A percentile compares a stretch with the other conserved stretches of the same genome.
Conservation (phyloP, 2,329 filamentous ascomycete genomes). For the Didymella arachidicola region DNA sequence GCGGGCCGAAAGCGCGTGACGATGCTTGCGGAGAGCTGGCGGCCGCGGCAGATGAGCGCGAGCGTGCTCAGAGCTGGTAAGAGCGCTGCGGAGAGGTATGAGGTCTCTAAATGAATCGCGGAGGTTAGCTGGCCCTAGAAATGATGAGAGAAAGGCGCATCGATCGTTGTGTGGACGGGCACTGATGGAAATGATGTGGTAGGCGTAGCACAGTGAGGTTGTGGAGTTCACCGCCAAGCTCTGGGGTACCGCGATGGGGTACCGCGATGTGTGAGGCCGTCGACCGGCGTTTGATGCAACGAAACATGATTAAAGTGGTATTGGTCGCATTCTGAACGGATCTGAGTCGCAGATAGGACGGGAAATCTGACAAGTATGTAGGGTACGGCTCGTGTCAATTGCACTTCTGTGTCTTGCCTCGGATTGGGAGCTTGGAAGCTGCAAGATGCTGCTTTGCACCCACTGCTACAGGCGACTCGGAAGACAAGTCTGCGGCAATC, state of each 20-base stretch:
- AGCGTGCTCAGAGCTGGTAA: slow-evolving; percentile 9
- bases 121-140: slow-evolving; percentile 2
- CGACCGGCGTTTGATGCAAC: neutral
- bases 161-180: slow-evolving; percentile 25
- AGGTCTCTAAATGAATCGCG: slow-evolving; percentile 24
- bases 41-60: slow-evolving; percentile 21
- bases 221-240: slow-evolving; percentile 29
- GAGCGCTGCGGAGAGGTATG: slow-evolving; percentile 14
- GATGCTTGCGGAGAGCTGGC: slow-evolving; percentile 25
- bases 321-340: neutral
- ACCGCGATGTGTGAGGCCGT: neutral
- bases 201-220: slow-evolving; percentile 35
- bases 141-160: slow-evolving; percentile 7
- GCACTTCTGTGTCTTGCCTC: neutral
- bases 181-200: slow-evolving; percentile 32
- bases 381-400: neutral
- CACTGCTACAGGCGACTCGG: neutral
- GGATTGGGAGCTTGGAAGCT: neutral
- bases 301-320: neutral
- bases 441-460: neutral
- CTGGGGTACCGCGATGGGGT: slow-evolving; percentile 15
- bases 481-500: neutral
- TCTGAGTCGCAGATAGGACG: neutral
- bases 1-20: slow-evolving; percentile 27
- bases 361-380: neutral